Conservation (phyloP, 1,284 basidiomycete species). For the Rhodotorula sp. region DNA sequence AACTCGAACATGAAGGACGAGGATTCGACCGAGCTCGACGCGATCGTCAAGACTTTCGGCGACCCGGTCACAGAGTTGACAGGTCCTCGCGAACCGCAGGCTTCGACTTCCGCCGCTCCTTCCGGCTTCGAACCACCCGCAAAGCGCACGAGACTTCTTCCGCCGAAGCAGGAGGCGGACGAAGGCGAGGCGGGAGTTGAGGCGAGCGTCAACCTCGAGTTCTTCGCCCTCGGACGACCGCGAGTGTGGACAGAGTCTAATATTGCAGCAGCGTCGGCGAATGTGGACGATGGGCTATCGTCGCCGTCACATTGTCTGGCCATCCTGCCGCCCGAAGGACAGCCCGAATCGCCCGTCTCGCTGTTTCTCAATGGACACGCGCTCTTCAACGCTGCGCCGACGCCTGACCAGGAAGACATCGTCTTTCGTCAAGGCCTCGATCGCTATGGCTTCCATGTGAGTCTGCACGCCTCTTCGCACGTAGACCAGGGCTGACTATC, state of each 20-base stretch:
- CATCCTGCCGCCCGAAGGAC: constrained; percentile 6
- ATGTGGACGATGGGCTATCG: background rate
- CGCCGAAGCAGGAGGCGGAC: constrained; percentile 17
- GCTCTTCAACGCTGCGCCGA: constrained; percentile 17
- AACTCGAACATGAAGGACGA: constrained; percentile 16
- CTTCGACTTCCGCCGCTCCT: background rate
- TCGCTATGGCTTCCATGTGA: constrained; percentile 29
- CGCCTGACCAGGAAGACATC: constrained; percentile 14
- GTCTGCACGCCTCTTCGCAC: background rate
- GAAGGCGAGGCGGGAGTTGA: constrained; percentile 27
- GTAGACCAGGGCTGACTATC: too few relatives aligned
- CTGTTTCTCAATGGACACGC: constrained; percentile 23
- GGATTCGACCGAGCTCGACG: constrained; percentile 22
- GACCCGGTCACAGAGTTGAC: constrained; percentile 18
- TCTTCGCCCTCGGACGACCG: constrained; percentile 30
- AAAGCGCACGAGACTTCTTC: constrained; percentile 11
- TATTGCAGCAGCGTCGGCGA: background rate
- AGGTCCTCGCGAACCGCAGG: background rate
- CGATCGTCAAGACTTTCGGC: constrained; percentile 21
- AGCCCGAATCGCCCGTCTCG: constrained; percentile 10
- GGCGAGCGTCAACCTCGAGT: constrained; percentile 36
- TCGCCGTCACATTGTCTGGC: constrained; percentile 15
- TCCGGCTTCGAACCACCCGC: background rate
- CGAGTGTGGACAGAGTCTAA: constrained; percentile 20
- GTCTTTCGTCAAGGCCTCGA: constrained; percentile 22